A percentile compares a stretch with the other conserved stretches of the same genome.
Conservation (phyloP, 192 early-diverging fungal genomes). For the Coemansia sp. region DNA sequence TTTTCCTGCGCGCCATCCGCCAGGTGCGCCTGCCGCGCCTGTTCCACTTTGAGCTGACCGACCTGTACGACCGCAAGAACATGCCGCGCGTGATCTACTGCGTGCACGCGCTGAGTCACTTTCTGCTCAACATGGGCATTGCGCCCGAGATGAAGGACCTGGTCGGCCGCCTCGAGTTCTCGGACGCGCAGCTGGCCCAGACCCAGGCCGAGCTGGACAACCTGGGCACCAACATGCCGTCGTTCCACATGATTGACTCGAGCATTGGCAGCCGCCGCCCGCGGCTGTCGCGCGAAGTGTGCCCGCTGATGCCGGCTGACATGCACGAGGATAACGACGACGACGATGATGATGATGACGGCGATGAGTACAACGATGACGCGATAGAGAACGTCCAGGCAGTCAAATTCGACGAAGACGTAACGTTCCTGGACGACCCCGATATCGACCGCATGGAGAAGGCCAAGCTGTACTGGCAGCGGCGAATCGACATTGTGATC, state of each 20-base stretch:
- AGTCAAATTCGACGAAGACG: conserved; percentile 9
- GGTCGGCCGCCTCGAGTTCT: conserved; percentile 89
- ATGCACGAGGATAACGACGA: conserved; percentile 21
- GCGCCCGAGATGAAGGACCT: conserved; percentile 90
- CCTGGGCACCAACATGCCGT: conserved; percentile 80
- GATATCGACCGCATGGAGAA: conserved; percentile 37
- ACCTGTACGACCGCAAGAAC: conserved; percentile 98
- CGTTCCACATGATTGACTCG: conserved; percentile 80
- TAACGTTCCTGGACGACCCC: conserved; percentile 41
- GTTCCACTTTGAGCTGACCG: conserved; percentile 97
- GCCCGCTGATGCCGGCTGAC: conserved; percentile 40
- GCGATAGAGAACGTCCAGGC: background rate
- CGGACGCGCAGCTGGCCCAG: conserved; percentile 58
- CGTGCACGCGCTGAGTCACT: conserved; percentile 94
- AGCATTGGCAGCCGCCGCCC: conserved; percentile 42
- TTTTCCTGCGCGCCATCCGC: conserved; percentile 77
- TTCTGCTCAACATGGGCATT: conserved; percentile 78
- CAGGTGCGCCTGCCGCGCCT: conserved; percentile 82
- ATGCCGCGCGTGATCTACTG: conserved; percentile 99
- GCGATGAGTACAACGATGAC: background rate
- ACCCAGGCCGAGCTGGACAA: conserved; percentile 84
- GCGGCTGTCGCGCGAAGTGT: conserved; percentile 43
- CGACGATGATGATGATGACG: conserved; percentile 18
- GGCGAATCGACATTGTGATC: conserved; percentile 50
- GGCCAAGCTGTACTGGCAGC: conserved; percentile 53